Percentiles rank a stretch among this genome's conserved stretches.
phyloP scores from a whole-genome alignment of 2,329 filamentous ascomycete species.

The Coniochaeta prunicola region DNA sequence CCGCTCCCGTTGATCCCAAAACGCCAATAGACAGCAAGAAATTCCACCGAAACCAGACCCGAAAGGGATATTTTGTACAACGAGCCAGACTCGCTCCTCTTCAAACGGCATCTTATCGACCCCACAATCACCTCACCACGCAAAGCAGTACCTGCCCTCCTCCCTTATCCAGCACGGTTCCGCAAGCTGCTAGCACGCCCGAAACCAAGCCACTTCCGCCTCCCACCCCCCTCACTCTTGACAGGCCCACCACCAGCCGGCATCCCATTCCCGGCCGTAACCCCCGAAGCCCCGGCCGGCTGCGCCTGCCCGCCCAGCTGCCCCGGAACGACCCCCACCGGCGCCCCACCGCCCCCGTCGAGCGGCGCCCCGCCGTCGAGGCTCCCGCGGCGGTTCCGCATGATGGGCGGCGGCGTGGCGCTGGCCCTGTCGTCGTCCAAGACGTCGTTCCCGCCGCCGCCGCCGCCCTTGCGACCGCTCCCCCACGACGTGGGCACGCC shows the following conservation, averaged over 20 bases:
- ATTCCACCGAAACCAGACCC: background rate
- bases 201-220: slow-evolving; percentile 25
- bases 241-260: too few relatives aligned
- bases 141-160: background rate
- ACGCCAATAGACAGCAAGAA: background rate
- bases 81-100: background rate
- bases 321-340: slow-evolving; percentile 1
- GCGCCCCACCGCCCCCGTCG: slow-evolving; percentile 6
- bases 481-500: background rate
- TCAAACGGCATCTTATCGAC: background rate
- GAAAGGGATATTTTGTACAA: background rate
- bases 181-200: slow-evolving; percentile 22
- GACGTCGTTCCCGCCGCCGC: background rate
- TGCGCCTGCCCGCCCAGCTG: background rate
- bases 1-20: background rate
- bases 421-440: slow-evolving; percentile 33
- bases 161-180: slow-evolving; percentile 15
- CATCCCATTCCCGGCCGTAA: background rate
- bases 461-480: slow-evolving; percentile 10
- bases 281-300: background rate
- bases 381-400: slow-evolving; percentile 28
- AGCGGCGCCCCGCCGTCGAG: slow-evolving; percentile 6
- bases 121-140: background rate
- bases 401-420: slow-evolving; percentile 50
- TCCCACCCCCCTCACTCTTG: slow-evolving; percentile 9